Evolutionary conservation across 352 stramenopile species (phyloP).

Genomic region (Phytophthora nicotianae): DNA sequence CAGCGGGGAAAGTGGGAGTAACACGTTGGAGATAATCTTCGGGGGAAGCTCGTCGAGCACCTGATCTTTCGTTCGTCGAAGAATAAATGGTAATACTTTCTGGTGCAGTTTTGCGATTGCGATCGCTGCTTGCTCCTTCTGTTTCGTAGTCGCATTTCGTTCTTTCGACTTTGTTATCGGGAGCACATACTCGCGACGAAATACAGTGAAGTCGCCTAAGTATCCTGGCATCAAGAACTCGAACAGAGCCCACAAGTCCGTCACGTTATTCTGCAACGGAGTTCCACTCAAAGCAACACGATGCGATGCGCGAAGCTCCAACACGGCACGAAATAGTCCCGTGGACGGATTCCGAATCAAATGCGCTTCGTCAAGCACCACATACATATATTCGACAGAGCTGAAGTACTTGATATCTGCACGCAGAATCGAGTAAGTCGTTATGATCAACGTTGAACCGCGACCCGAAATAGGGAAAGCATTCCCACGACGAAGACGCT

Average conservation of each 20-base stretch:
- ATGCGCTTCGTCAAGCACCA: conserved; percentile 98
- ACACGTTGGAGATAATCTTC: conserved; percentile 96
- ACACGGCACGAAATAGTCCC: conserved; percentile 83
- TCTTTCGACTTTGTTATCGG: conserved; percentile 67
- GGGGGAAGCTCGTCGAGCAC: conserved; percentile 96
- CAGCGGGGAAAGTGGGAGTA: conserved; percentile 85
- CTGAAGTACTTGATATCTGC: conserved; percentile 71
- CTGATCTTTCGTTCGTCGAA: conserved; percentile 96
- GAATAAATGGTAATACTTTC: conserved; percentile 97
- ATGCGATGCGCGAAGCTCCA: conserved; percentile 80
- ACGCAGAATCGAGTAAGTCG: conserved; percentile 91
- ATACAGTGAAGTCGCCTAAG: conserved; percentile 86
- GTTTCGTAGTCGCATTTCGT: conserved; percentile 65
- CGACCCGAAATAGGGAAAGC: conserved; percentile 8
- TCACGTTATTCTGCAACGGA: conserved; percentile 97
- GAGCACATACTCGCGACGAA: conserved; percentile 66
- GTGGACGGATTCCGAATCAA: conserved; percentile 96
- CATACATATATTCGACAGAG: conserved; percentile 74
- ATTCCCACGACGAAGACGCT: conserved; percentile 39
- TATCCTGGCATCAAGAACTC: conserved; percentile 98
- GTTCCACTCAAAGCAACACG: conserved; percentile 96
- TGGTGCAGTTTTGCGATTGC: conserved; percentile 94
- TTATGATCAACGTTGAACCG: conserved; percentile 54
- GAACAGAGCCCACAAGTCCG: conserved; percentile 97
- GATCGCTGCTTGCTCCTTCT: conserved; percentile 79